phyloP scores from a whole-genome alignment of 768 basidiomycete species.

The Lentinus tigrinus region DNA sequence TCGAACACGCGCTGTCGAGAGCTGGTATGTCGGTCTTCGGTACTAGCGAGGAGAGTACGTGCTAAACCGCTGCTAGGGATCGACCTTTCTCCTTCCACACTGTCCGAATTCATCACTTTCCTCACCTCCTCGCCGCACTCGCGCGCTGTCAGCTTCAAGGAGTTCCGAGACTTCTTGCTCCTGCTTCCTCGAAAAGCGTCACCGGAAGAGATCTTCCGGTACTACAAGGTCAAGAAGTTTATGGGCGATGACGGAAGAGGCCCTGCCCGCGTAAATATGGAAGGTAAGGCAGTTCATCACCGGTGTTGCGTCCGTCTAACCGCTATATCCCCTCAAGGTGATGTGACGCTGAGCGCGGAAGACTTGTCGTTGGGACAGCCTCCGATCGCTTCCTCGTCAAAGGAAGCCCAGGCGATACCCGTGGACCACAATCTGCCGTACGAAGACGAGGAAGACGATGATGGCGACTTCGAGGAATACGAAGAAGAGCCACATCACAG shows the following conservation, averaged over 20 bases:
- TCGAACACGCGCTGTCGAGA: slow-evolving; percentile 60
- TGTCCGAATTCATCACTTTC: slow-evolving; percentile 78
- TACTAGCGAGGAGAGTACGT: background rate
- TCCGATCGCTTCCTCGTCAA: slow-evolving; percentile 2
- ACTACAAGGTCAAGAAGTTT: slow-evolving; percentile 69
- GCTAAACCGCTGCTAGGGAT: slow-evolving; percentile 52
- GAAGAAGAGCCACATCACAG: slow-evolving; percentile 58
- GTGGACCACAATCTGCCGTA: slow-evolving; percentile 23
- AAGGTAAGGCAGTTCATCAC: slow-evolving; percentile 54
- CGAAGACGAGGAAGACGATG: slow-evolving; percentile 33
- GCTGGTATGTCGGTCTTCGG: slow-evolving; percentile 51
- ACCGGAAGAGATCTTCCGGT: slow-evolving; percentile 81
- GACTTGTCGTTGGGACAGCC: slow-evolving; percentile 46
- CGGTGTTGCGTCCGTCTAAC: background rate
- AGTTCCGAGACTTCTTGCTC: slow-evolving; percentile 89
- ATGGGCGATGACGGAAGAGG: slow-evolving; percentile 77
- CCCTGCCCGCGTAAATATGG: slow-evolving; percentile 81
- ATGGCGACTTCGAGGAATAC: slow-evolving; percentile 42
- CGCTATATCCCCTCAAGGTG: slow-evolving; percentile 45
- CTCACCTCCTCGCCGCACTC: slow-evolving; percentile 73
- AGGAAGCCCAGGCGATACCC: slow-evolving; percentile 16
- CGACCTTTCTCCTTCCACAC: slow-evolving; percentile 60
- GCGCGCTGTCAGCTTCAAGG: slow-evolving; percentile 70
- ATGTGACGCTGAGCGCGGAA: slow-evolving; percentile 76
- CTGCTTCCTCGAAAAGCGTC: slow-evolving; percentile 81